Percentiles rank a stretch among this genome's conserved stretches.
Conservation (phyloP, 805 yeast species). For the Yamadazyma paraphyllophila region DNA sequence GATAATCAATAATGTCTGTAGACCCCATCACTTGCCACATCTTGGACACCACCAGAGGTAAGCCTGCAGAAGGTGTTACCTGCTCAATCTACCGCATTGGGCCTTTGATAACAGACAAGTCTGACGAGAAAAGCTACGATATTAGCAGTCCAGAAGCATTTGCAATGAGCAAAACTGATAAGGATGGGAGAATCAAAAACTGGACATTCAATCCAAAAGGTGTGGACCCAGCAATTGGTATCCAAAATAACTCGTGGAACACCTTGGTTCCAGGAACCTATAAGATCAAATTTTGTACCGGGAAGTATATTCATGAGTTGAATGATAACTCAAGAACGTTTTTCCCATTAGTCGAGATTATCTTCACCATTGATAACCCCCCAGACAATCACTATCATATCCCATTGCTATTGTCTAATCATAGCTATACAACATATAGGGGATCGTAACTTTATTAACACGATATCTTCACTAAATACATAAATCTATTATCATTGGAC, state of each 20-base stretch:
- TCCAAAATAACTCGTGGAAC: slow-evolving; percentile 36
- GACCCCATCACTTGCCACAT: slow-evolving; percentile 86
- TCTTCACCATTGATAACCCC: slow-evolving; percentile 62
- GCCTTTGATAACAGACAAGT: slow-evolving; percentile 19
- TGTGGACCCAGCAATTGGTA: slow-evolving; percentile 15
- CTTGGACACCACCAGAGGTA: slow-evolving; percentile 78
- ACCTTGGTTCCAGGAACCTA: slow-evolving; percentile 60
- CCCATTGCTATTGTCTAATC: slow-evolving; percentile 80
- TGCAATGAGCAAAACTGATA: slow-evolving; percentile 69
- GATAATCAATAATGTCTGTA: slow-evolving; percentile 20
- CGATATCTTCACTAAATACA: too few relatives aligned
- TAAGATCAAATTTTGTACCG: slow-evolving; percentile 74
- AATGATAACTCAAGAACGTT: slow-evolving; percentile 49
- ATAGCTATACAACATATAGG: slow-evolving; percentile 87
- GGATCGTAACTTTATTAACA: slow-evolving; percentile 51
- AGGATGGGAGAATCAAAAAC: slow-evolving; percentile 72
- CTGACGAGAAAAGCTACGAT: slow-evolving; percentile 28
- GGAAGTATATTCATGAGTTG: slow-evolving; percentile 52
- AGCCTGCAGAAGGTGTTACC: slow-evolving; percentile 75
- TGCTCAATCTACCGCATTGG: slow-evolving; percentile 55
- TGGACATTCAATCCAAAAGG: slow-evolving; percentile 60
- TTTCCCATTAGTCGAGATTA: slow-evolving; percentile 85
- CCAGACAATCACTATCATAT: slow-evolving; percentile 85
- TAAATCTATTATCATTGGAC: too few relatives aligned
- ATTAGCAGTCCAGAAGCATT: slow-evolving; percentile 40